phyloP scores from a whole-genome alignment of 2,329 filamentous ascomycete species.

The Curvularia spicifera region DNA sequence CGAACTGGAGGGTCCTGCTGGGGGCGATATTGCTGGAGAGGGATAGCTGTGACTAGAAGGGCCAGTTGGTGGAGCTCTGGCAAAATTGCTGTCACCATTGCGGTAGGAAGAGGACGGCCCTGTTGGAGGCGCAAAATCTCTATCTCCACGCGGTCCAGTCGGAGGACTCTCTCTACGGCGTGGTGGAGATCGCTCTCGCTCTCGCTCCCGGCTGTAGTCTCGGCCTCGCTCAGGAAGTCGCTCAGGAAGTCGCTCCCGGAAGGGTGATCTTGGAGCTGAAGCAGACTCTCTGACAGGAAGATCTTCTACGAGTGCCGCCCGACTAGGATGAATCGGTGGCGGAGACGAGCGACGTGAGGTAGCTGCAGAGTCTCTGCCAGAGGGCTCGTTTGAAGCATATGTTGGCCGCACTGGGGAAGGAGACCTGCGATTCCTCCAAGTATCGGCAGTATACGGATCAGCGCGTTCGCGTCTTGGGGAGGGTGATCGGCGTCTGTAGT shows the following conservation, averaged over 20 bases:
- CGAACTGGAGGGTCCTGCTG: conserved; percentile 46
- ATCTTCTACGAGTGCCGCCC: conserved; percentile 51
- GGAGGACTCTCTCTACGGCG: conserved; percentile 49
- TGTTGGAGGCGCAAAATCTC: conserved; percentile 48
- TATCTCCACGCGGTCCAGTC: conserved; percentile 44
- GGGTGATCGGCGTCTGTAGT: conserved; percentile 61
- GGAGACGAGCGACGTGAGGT: conserved; percentile 69
- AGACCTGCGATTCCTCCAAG: conserved; percentile 60
- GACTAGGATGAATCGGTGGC: conserved; percentile 61
- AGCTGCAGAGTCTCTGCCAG: conserved; percentile 60
- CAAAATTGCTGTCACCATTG: conserved; percentile 46
- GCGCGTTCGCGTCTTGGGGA: conserved; percentile 58
- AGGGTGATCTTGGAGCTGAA: conserved; percentile 44
- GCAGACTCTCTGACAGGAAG: conserved; percentile 36
- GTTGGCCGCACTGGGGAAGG: conserved; percentile 55
- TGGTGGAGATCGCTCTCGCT: conserved; percentile 43
- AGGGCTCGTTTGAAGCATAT: conserved; percentile 56
- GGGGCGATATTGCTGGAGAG: conserved; percentile 50
- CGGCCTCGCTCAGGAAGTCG: conserved; percentile 24
- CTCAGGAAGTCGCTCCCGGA: conserved; percentile 44
- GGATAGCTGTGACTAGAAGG: conserved; percentile 47
- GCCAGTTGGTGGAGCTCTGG: conserved; percentile 49
- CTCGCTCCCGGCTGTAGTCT: conserved; percentile 36
- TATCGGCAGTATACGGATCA: conserved; percentile 57
- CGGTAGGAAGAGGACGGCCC: conserved; percentile 47